These are phyloP conservation scores for Fusarium buharicum DNA, from an alignment of 2,329 filamentous ascomycete genomes.

Conservation along the genomic window DNA sequence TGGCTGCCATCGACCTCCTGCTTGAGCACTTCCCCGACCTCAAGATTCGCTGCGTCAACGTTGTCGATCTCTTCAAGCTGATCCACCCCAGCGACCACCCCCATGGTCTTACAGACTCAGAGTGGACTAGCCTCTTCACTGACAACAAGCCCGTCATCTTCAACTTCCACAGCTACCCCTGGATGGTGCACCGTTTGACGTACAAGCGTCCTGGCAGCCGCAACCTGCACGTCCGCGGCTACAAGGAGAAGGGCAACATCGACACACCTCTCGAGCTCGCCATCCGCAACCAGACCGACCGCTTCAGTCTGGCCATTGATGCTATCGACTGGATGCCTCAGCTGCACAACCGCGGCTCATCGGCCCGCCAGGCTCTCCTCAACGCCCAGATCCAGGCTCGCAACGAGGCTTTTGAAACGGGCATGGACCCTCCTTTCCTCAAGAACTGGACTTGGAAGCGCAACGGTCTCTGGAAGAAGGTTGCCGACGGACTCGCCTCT, in stretches of 20 bases:
- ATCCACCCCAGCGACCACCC: slow-evolving; percentile 76
- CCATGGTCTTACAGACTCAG: slow-evolving; percentile 73
- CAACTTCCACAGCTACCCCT: slow-evolving; percentile 87
- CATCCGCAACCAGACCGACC: slow-evolving; percentile 80
- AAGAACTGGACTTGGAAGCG: slow-evolving; percentile 74
- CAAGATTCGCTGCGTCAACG: slow-evolving; percentile 82
- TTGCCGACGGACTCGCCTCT: slow-evolving; percentile 38
- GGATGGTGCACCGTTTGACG: slow-evolving; percentile 79
- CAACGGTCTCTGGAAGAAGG: slow-evolving; percentile 53
- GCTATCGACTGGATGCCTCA: slow-evolving; percentile 75
- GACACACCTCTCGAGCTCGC: slow-evolving; percentile 83
- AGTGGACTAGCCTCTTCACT: slow-evolving; percentile 78
- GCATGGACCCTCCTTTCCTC: slow-evolving; percentile 74
- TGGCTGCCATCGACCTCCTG: slow-evolving; percentile 79
- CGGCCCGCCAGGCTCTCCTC: slow-evolving; percentile 71
- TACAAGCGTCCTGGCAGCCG: slow-evolving; percentile 77
- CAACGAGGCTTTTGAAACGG: slow-evolving; percentile 74
- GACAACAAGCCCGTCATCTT: slow-evolving; percentile 78
- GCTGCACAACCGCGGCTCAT: slow-evolving; percentile 71
- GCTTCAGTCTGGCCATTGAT: slow-evolving; percentile 80
- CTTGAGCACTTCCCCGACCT: slow-evolving; percentile 76
- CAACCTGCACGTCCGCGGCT: slow-evolving; percentile 79
- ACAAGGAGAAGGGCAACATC: slow-evolving; percentile 86
- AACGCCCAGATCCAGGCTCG: slow-evolving; percentile 72
- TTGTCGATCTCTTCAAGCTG: slow-evolving; percentile 83